A percentile compares a stretch with the other conserved stretches of the same genome.
Evolutionary conservation across 306 rosid species (phyloP).

Genomic region (Trichosanthes truncata): DNA sequence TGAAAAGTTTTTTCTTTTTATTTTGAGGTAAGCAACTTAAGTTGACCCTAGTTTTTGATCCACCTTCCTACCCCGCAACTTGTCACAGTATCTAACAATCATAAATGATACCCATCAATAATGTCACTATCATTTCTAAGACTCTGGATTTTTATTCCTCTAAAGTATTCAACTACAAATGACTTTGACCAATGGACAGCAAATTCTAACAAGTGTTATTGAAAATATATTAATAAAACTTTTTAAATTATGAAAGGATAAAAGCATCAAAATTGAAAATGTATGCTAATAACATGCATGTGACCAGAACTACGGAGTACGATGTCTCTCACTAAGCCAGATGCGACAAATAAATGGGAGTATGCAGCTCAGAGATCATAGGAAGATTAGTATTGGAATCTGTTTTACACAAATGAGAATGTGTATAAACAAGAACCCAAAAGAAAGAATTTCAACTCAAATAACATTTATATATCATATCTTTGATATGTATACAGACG

Average conservation of each 20-base stretch:
- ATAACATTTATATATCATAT: constrained; percentile 10
- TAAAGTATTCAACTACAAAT: no score
- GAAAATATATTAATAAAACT: no score
- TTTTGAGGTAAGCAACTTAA: no score
- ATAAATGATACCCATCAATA: no score
- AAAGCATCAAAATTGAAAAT: background rate
- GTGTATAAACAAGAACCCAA: background rate
- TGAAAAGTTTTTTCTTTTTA: no score
- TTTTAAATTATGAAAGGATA: no score
- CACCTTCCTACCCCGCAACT: no score
- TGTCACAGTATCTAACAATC: no score
- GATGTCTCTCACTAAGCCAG: background rate
- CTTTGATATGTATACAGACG: constrained; percentile 15
- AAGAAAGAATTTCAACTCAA: constrained; percentile 8
- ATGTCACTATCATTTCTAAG: no score
- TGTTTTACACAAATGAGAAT: background rate
- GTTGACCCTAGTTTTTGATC: no score
- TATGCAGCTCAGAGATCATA: background rate
- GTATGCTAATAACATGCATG: background rate
- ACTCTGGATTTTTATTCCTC: no score
- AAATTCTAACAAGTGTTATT: background rate
- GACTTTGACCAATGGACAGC: background rate
- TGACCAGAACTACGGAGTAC: background rate
- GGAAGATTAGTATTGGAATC: background rate
- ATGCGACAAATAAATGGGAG: background rate